Evolutionary conservation across 2,329 filamentous ascomycete species (phyloP).

Genomic region (Cladosporium halotolerans): DNA sequence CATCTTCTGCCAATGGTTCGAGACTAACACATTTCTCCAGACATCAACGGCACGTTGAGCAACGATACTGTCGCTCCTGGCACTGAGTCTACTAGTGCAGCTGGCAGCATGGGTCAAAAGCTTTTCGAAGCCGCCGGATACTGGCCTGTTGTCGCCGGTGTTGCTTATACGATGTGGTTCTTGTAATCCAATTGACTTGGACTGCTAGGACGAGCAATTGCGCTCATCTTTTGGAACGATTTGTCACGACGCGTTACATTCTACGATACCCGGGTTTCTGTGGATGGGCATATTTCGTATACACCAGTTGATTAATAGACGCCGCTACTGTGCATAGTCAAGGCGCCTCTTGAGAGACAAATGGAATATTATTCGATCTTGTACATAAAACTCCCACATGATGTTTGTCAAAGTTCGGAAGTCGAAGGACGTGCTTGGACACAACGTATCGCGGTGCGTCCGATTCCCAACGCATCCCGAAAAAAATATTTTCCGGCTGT

Average conservation of each 20-base stretch:
- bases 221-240: not conserved
- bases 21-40: not conserved
- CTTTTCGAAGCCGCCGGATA: constrained; percentile 32
- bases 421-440: no score
- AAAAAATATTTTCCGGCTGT: no score
- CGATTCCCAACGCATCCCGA: no score
- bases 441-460: no score
- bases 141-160: constrained; percentile 34
- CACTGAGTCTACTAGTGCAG: constrained; percentile 25
- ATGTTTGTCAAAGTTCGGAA: no score
- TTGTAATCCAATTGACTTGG: constrained; percentile 16
- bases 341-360: not conserved
- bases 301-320: not conserved
- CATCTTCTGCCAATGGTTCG: not conserved
- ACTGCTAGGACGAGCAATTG: not conserved
- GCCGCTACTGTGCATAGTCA: not conserved
- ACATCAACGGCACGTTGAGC: constrained; percentile 70
- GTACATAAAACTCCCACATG: no score
- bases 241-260: not conserved
- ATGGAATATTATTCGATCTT: not conserved
- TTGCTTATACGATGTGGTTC: constrained; percentile 31
- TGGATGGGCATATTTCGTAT: not conserved
- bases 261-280: not conserved
- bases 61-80: constrained; percentile 39
- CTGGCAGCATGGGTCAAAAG: constrained; percentile 13